A percentile compares a stretch with the other conserved stretches of the same genome.
phyloP scores from a whole-genome alignment of 305 asterid species.

The Fraxinus platypoda region DNA sequence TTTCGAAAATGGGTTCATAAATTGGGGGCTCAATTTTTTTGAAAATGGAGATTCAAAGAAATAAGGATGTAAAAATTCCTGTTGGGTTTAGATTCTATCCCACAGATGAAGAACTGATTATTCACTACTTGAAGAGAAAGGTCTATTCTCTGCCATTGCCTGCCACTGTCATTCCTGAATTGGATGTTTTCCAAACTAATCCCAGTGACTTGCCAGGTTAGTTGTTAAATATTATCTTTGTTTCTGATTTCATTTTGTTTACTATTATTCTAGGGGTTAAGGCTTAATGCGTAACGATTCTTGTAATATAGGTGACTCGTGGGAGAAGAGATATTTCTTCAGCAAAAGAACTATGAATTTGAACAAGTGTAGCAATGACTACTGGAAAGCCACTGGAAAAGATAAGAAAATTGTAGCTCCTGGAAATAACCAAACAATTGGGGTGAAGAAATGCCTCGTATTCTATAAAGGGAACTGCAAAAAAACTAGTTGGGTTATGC shows the following conservation, averaged over 20 bases:
- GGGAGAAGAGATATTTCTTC: conserved; percentile 52
- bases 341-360: conserved; percentile 18
- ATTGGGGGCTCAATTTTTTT: not conserved
- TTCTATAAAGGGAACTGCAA: conserved; percentile 31
- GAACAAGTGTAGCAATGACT: conserved; percentile 34
- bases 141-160: conserved; percentile 39
- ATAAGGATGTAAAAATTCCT: conserved; percentile 30
- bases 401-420: conserved; percentile 32
- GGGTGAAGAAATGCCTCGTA: conserved; percentile 33
- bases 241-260: not conserved
- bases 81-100: conserved; percentile 54
- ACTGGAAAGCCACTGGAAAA: conserved; percentile 45
- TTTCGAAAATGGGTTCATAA: conserved; percentile 10
- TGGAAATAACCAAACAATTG: conserved; percentile 26
- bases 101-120: conserved; percentile 44
- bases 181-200: conserved; percentile 29
- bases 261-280: not conserved
- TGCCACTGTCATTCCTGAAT: conserved; percentile 36
- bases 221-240: not conserved
- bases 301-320: conserved; percentile 36
- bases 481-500: conserved; percentile 44
- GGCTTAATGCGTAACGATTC: not conserved
- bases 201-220: conserved; percentile 60
- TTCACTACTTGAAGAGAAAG: conserved; percentile 49
- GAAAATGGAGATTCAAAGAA: conserved; percentile 7